Evolutionary conservation across 2,329 filamentous ascomycete species (phyloP), one percentile per base, ranked within the genome.

Genomic region (Talaromyces funiculosus): DNA sequence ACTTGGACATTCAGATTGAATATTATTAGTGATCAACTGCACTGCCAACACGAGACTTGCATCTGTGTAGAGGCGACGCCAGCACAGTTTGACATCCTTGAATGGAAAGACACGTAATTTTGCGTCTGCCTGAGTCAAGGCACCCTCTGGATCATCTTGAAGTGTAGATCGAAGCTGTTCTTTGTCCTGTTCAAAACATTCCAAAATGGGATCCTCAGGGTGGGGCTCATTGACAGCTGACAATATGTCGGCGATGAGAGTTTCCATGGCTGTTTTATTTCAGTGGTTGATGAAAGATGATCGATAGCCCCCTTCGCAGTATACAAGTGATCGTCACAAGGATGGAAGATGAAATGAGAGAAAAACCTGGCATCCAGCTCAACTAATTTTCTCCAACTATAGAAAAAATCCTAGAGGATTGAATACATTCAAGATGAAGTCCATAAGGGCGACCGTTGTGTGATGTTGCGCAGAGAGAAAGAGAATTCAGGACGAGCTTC

Each of bases 1-100:
- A 24, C 58, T 49, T 49, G 38, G 12, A 45, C n/a, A 14, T 65
- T 61, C 8, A 65, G 45, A 3, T 62, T 57, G 29, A 26, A 66
- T 67, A 29, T 67, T 64, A 6, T 65, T 57, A 59, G 65, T 66
- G 43, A 79, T 70, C 22, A 64, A 33, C 31, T 68, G 65, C 57
- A 76, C 72, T 4, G 72, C 80, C 63, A 78, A 76, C 64, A 78
- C 73, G 38, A 86, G 69, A 58, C 78, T 81, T 26, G 82, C 81
- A 64, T 86, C 84, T 1, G 80, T 82, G 66, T 84, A 85, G 33
- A 86, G 68, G 40, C 83, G 74, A 56, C 81, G 73, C 84, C 84
- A 87, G 64, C 81, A 82, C 2, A 65, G 68, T 45, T 81, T 78
- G 31, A 86, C 83, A 62, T 83, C 75, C 57, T 79, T 80, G 67